Evolutionary conservation across 495 filamentous ascomycete genomes (phyloP), one percentile per base, ranked within the genome.

Genomic region (Penicillium lividum): DNA sequence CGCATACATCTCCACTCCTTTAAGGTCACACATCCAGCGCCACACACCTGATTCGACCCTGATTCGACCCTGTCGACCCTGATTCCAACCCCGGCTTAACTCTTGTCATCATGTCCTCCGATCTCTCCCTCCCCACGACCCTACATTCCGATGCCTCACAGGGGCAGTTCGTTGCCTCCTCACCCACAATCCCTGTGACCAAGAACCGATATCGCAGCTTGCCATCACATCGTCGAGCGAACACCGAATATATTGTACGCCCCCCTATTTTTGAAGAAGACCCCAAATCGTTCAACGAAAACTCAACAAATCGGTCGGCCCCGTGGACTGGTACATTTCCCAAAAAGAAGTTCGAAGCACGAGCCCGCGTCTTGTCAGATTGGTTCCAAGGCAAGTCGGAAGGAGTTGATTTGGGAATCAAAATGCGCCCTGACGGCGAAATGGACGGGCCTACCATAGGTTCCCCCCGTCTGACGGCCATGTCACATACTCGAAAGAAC

Each of bases 371-470:
- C 10, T 51, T 84, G 44, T 74, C 74, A 31, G 75, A 72, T 42
- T 82, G 81, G 80, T 84, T 84, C 54, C 73, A 77, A 49, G 81
- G 82, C 15, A 75, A 77, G 40, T 80, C 79, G 7, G 73, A 81
- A 28, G 73, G 77, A 18, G 74, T 81, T 34, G 73, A 72, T 18
- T 60, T 81, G 27, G 72, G 72, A 38, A 59, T 78, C 34, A 61
- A 54, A 57, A 64, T 64, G 60, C 28, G 53, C 33, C 16, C 63
- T 15, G 51, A 64, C 46, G 33, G 28, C 63, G 30, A 58, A 54
- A 9, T 70, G 67, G 58, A 73, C 62, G 38, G 56, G 64, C 51
- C 52, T 47, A 61, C 52, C 40, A 62, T 54, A 59, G 68, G 56
- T 51, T 40, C 52, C 51, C 42, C 48, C 44, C 68, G 28, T 57